Evolutionary conservation across 495 filamentous ascomycete genomes (phyloP).

Genomic region (Hyaloscypha variabilis): DNA sequence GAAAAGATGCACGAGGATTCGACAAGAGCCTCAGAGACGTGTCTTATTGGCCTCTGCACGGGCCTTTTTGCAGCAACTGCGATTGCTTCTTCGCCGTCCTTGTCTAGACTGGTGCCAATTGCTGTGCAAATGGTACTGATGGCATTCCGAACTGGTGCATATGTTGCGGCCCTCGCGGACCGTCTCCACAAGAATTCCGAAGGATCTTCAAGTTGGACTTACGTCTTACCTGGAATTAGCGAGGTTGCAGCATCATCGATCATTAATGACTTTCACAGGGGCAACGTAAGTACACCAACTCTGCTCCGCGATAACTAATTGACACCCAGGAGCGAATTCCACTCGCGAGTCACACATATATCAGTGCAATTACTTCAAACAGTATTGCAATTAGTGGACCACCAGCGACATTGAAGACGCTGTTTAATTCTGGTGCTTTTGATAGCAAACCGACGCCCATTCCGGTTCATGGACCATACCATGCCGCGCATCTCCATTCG

Average conservation of each 20-base stretch:
- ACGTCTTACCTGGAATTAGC: conserved; percentile 49
- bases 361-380: conserved; percentile 72
- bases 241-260: conserved; percentile 42
- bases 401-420: conserved; percentile 59
- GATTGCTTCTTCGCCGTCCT: conserved; percentile 65
- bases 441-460: conserved; percentile 61
- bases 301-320: conserved; percentile 6
- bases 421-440: conserved; percentile 59
- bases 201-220: conserved; percentile 58
- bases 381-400: conserved; percentile 81
- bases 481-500: conserved; percentile 73
- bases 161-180: conserved; percentile 54
- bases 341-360: conserved; percentile 63
- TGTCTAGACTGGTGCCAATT: conserved; percentile 68
- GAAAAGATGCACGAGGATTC: conserved; percentile 50
- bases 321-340: conserved; percentile 52
- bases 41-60: conserved; percentile 68
- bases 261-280: conserved; percentile 53
- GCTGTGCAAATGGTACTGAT: conserved; percentile 72
- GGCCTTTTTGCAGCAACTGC: conserved; percentile 73
- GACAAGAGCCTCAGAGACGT: conserved; percentile 44
- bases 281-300: conserved; percentile 39
- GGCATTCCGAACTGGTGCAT: conserved; percentile 70
- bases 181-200: conserved; percentile 51
- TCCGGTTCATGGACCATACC: conserved; percentile 79